phyloP scores from a whole-genome alignment of 768 basidiomycete genomes.

The Tylopilus balloui region DNA sequence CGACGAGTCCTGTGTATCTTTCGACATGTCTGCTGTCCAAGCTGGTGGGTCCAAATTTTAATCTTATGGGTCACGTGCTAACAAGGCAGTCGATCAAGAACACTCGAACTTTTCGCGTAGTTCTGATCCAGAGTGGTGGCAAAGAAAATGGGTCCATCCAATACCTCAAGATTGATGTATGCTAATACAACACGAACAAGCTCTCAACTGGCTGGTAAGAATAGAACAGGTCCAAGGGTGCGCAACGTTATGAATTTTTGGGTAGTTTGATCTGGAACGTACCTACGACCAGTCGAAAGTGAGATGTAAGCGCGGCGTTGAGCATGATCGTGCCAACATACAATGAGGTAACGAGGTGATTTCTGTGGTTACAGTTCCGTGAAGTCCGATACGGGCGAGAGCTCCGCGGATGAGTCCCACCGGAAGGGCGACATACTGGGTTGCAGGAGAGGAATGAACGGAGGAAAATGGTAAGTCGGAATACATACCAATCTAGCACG shows the following conservation, averaged over 20 bases:
- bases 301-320: background rate
- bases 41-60: background rate
- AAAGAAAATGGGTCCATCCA: background rate
- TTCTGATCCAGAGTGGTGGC: too few relatives aligned
- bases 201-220: background rate
- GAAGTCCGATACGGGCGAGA: slow-evolving; percentile 70
- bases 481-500: slow-evolving; percentile 65
- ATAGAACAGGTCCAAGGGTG: background rate
- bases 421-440: slow-evolving; percentile 70
- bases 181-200: background rate
- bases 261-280: slow-evolving; percentile 82
- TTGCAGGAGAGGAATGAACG: background rate
- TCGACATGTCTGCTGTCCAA: slow-evolving; percentile 2
- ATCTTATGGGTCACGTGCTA: slow-evolving; percentile 4
- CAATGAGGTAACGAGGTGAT: slow-evolving; percentile 83
- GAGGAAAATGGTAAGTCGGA: background rate
- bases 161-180: background rate
- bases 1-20: background rate
- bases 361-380: slow-evolving; percentile 60
- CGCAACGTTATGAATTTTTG: slow-evolving; percentile 39
- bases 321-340: slow-evolving; percentile 33
- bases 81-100: too few relatives aligned
- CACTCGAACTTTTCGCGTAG: too few relatives aligned
- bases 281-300: slow-evolving; percentile 39
- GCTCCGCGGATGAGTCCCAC: slow-evolving; percentile 84